Conservation (phyloP, 179 eudicot species). For the Spinacia oleracea region DNA sequence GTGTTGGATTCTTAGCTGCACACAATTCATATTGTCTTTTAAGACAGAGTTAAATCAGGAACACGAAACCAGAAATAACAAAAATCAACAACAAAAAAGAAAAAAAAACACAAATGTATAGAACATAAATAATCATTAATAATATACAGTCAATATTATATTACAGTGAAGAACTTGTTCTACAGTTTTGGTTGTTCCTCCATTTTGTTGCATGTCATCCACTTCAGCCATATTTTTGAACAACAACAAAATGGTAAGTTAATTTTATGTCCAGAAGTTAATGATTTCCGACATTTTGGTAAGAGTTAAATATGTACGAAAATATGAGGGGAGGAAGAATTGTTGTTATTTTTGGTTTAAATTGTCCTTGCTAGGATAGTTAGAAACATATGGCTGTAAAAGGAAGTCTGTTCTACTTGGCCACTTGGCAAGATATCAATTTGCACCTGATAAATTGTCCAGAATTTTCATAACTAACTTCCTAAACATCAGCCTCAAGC, state of each 20-base stretch:
- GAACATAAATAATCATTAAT: background rate
- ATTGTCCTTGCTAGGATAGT: constrained; percentile 20
- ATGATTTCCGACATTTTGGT: background rate
- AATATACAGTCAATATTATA: constrained; percentile 19
- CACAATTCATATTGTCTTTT: background rate
- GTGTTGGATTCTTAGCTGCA: constrained; percentile 36
- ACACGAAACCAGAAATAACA: background rate
- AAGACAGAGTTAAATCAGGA: no score
- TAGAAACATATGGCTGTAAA: constrained; percentile 34
- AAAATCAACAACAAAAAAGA: background rate
- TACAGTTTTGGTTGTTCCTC: constrained; percentile 37
- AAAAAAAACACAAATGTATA: background rate
- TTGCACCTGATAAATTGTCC: constrained; percentile 21
- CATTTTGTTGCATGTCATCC: constrained; percentile 29
- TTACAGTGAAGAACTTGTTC: constrained; percentile 63
- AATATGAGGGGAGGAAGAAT: constrained; percentile 3
- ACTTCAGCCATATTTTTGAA: constrained; percentile 44
- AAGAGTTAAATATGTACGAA: background rate
- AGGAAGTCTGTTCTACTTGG: constrained; percentile 18
- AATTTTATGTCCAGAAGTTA: background rate
- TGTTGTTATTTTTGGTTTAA: constrained; percentile 10
- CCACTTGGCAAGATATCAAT: constrained; percentile 32
- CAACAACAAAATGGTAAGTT: background rate
- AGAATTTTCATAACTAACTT: constrained; percentile 28
- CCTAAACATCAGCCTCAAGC: constrained; percentile 31